Evolutionary conservation across 225 moss, liverwort and hornwort species (phyloP).

Genomic region (Sphagnum contortum): DNA sequence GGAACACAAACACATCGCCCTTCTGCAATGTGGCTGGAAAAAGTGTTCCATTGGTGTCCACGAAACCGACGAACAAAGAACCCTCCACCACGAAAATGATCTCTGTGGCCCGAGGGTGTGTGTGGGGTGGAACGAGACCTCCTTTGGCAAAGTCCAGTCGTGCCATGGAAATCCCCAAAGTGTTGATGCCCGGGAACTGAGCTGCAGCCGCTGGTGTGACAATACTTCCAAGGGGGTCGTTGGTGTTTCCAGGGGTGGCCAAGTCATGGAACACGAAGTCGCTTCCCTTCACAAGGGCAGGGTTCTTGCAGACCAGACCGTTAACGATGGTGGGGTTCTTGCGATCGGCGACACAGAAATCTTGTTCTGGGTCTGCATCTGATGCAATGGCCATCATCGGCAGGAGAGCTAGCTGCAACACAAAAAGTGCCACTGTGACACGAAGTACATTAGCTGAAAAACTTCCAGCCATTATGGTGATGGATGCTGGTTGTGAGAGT

Average conservation of each 20-base stretch:
- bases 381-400: neutral
- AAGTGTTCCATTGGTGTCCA: neutral
- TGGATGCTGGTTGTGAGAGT: too few species aligned
- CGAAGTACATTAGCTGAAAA: too few species aligned
- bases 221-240: neutral
- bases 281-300: neutral
- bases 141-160: neutral
- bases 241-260: neutral
- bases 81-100: neutral
- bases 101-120: slow-evolving; percentile 2
- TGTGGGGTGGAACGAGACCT: slow-evolving; percentile 4
- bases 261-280: slow-evolving; percentile 4
- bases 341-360: slow-evolving; percentile 4
- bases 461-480: too few species aligned
- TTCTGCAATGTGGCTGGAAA: neutral
- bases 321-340: neutral
- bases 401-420: too few species aligned
- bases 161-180: neutral
- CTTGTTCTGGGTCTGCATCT: slow-evolving; percentile 4
- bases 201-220: neutral
- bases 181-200: slow-evolving; percentile 3
- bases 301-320: neutral
- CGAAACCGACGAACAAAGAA: neutral
- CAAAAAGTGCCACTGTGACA: too few species aligned
- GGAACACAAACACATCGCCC: neutral